These are phyloP conservation scores for Urochloa ruziziensis DNA, from an alignment of 176 grass and related monocot genomes.

Conservation along the genomic window DNA sequence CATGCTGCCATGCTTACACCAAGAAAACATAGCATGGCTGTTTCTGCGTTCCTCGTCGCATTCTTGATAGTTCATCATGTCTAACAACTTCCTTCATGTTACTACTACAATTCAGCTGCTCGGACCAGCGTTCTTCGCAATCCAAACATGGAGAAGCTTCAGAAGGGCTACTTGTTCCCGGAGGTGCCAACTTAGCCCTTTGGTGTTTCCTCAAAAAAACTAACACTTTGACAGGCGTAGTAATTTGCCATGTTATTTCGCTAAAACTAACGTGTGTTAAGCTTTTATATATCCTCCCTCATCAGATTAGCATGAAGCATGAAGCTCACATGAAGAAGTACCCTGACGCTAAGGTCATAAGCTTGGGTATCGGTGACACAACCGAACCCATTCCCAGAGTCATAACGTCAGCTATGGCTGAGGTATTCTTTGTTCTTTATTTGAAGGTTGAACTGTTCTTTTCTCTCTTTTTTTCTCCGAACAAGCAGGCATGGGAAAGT, in stretches of 20 bases:
- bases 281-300: not conserved
- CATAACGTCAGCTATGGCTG: slow-evolving; percentile 77
- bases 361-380: slow-evolving; percentile 90
- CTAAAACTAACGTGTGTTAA: not conserved
- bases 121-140: slow-evolving; percentile 71
- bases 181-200: slow-evolving; percentile 61
- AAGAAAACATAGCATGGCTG: not conserved
- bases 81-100: not conserved
- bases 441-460: not conserved
- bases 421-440: slow-evolving; percentile 45
- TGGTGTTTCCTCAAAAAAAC: too few species aligned
- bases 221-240: not conserved
- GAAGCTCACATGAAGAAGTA: slow-evolving; percentile 70
- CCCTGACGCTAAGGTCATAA: slow-evolving; percentile 86
- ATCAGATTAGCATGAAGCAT: slow-evolving; percentile 72
- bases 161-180: slow-evolving; percentile 86
- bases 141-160: slow-evolving; percentile 85
- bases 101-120: slow-evolving; percentile 36
- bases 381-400: slow-evolving; percentile 84
- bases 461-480: not conserved
- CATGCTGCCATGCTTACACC: not conserved
- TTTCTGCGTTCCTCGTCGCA: slow-evolving; percentile 22
- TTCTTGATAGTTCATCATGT: not conserved
- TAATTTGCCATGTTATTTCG: not conserved
- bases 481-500: not conserved